These are phyloP conservation scores for Penicillium alfredii DNA, from an alignment of 495 filamentous ascomycete genomes.

Conservation along the genomic window DNA sequence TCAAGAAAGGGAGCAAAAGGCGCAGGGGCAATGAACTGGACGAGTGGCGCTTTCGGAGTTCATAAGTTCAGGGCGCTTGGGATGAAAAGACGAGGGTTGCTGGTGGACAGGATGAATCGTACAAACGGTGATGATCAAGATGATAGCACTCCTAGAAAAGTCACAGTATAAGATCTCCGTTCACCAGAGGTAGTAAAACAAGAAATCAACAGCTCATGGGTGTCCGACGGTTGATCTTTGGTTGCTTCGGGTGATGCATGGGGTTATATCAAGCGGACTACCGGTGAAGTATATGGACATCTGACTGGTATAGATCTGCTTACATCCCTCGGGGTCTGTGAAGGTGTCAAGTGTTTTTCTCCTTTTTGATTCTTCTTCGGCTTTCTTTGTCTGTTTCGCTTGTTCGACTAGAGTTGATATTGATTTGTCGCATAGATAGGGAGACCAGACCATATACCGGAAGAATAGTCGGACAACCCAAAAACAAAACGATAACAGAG, in stretches of 20 bases:
- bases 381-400: neutral
- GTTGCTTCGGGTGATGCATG: no score
- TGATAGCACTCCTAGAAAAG: constrained; percentile 56
- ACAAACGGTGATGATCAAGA: constrained; percentile 62
- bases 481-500: no score
- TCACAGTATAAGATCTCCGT: constrained; percentile 28
- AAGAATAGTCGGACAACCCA: constrained; percentile 5
- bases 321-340: constrained; percentile 7
- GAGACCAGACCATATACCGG: no score
- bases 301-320: constrained; percentile 2
- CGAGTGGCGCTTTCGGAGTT: constrained; percentile 5
- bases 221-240: constrained; percentile 6
- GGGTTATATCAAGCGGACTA: constrained; percentile 2
- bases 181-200: no score
- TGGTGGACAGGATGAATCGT: constrained; percentile 20
- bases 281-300: constrained; percentile 1
- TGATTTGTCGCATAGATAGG: no score
- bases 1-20: constrained; percentile 1
- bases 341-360: neutral
- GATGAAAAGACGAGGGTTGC: constrained; percentile 13
- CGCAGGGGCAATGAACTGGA: neutral
- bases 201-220: no score
- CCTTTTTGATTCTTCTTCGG: neutral
- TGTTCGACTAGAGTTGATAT: neutral
- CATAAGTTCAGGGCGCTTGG: constrained; percentile 1